Base-by-base conservation (phyloP, 163 green algal species). In the Scenedesmus sp. region DNA sequence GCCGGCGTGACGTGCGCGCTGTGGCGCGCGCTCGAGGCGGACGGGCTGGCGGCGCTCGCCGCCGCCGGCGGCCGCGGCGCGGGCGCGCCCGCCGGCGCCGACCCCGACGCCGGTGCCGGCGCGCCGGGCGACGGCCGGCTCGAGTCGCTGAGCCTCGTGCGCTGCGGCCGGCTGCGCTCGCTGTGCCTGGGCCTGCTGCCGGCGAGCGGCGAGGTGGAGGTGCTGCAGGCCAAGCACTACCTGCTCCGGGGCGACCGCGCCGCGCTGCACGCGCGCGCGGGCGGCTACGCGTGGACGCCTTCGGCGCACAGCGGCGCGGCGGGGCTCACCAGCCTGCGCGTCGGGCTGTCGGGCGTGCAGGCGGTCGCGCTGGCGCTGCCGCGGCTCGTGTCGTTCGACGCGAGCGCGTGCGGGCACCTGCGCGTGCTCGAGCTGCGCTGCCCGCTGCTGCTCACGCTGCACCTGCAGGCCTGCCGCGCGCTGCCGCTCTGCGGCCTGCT, bases 331-430 rank as follows among this genome's bases (percentile, higher is more conserved):
- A 83, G 54, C 47, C 53, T 88, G 72, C 60, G 77, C 22, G 57
- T 85, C 20, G 83, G 85, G 2, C 74, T 88, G 4, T 84, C 75
- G 0, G 77, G 63, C 10, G 74, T 88, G 24, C 79, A 87, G 70
- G 82, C 82, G 29, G 75, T 89, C 28, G 81, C 86, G 9, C 66
- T 89, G 29, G 63, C 75, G 24, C 82, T 91, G 75, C 79, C 84
- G 18, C 47, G 34, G 24, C 72, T 91, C 17, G 74, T 66, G 39
- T 24, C 62, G 13, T 75, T 91, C 50, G 82, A 91, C 58, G 34
- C 87, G 5, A 85, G 74, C 65, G 77, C 67, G 70, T 84, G 77
- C 71, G 26, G 36, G 17, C 48, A 74, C 50, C 73, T 81, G 24
- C 47, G 60, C n/a, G 62, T 60, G 63, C 51, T 75, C 50, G 74